phyloP scores from a whole-genome alignment of 1,284 basidiomycete species.

The Cutaneotrichosporon spelunceum region DNA sequence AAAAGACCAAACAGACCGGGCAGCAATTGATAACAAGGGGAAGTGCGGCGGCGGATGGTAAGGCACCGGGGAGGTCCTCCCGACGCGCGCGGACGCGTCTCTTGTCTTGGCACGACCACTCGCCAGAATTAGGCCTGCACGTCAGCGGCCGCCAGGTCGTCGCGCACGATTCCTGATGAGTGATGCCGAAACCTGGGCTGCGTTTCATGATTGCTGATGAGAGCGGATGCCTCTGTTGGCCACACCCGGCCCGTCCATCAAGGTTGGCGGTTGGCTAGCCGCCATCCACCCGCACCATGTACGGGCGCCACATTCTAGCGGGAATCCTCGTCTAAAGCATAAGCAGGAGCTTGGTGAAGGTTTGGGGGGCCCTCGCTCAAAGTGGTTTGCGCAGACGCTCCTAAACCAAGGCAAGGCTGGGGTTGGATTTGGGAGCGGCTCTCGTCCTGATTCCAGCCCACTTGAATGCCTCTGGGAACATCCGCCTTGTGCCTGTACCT shows the following conservation, averaged over 20 bases:
- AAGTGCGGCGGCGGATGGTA: not conserved
- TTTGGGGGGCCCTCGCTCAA: no score
- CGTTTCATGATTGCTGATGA: not conserved
- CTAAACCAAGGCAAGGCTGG: no score
- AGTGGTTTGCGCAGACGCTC: no score
- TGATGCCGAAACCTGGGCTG: not conserved
- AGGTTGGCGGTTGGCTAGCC: not conserved
- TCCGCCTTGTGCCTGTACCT: no score
- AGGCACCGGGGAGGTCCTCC: not conserved
- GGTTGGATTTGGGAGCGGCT: no score
- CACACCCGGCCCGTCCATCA: not conserved
- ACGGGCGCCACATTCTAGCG: not conserved
- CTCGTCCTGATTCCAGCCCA: no score
- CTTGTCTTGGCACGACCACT: not conserved
- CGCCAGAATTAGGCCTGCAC: not conserved
- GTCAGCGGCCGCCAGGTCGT: not conserved
- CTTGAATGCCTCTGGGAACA: no score
- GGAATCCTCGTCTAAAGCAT: no score
- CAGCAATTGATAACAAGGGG: not conserved
- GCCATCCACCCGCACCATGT: no score
- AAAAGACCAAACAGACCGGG: not conserved
- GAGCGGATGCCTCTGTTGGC: not conserved
- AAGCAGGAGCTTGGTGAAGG: not conserved
- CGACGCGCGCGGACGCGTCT: not conserved
- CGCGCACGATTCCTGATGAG: not conserved